phyloP scores from a whole-genome alignment of 768 basidiomycete species.

The Rhizopogon vinicolor region DNA sequence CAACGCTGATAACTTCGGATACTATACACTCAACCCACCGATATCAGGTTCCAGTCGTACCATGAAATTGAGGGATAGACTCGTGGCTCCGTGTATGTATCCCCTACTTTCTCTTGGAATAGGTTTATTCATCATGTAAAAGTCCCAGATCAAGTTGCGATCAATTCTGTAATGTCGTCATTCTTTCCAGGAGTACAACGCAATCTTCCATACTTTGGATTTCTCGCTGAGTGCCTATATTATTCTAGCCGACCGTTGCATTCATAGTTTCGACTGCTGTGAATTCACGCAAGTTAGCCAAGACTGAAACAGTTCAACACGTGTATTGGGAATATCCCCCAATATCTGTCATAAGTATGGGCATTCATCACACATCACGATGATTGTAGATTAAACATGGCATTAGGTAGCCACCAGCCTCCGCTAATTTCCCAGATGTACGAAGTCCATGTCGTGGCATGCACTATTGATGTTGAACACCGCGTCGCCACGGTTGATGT shows the following conservation, averaged over 20 bases:
- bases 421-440: background rate
- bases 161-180: background rate
- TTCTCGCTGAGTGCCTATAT: background rate
- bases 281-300: background rate
- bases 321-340: background rate
- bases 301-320: background rate
- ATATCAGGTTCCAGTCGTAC: conserved; percentile 2
- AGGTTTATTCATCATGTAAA: background rate
- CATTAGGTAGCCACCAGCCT: background rate
- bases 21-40: background rate
- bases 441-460: conserved; percentile 7
- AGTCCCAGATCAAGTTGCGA: background rate
- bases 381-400: background rate
- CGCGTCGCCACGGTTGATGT: conserved; percentile 1
- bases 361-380: background rate
- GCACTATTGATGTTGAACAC: background rate
- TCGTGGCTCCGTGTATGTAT: background rate
- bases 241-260: background rate
- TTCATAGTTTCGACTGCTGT: conserved; percentile 10
- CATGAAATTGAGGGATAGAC: background rate
- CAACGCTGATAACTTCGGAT: background rate
- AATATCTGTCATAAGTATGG: background rate
- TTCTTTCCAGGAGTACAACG: background rate
- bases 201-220: background rate
- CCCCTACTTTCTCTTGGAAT: background rate